A percentile compares a stretch with the other conserved stretches of the same genome.
Evolutionary conservation across 176 grass and related monocot species (phyloP).

Genomic region (Poa pratensis): DNA sequence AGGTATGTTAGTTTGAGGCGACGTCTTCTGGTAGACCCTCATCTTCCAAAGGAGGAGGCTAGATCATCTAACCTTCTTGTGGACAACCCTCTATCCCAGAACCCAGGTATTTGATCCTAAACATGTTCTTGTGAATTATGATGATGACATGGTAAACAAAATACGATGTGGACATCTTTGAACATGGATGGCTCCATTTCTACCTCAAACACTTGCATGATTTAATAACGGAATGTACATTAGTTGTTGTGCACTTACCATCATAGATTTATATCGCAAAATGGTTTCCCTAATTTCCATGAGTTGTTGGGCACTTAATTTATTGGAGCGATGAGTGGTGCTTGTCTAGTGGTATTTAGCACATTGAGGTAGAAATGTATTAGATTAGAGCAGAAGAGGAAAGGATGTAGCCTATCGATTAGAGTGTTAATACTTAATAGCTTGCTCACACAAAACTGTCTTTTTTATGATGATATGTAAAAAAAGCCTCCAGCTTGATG

Average conservation of each 20-base stretch:
- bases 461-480: constrained; percentile 34
- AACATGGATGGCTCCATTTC: constrained; percentile 2
- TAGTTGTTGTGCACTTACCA: background rate
- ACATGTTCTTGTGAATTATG: background rate
- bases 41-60: constrained; percentile 69
- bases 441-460: constrained; percentile 23
- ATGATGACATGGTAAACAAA: constrained; percentile 37
- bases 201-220: constrained; percentile 28
- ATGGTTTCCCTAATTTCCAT: constrained; percentile 1
- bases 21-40: constrained; percentile 74
- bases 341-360: constrained; percentile 13
- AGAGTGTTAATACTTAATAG: background rate
- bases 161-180: background rate
- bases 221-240: constrained; percentile 17
- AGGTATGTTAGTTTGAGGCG: constrained; percentile 89
- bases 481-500: background rate
- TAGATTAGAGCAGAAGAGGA: constrained; percentile 18
- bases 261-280: constrained; percentile 12
- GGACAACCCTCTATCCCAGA: constrained; percentile 96
- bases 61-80: constrained; percentile 61
- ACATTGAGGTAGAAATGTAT: constrained; percentile 22
- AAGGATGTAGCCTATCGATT: constrained; percentile 1
- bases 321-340: background rate
- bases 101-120: constrained; percentile 71
- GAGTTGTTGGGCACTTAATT: constrained; percentile 15